Evolutionary conservation across 257 asterid species (phyloP), one percentile per base, ranked within the genome.

Genomic region (Rubia yunnanensis): DNA sequence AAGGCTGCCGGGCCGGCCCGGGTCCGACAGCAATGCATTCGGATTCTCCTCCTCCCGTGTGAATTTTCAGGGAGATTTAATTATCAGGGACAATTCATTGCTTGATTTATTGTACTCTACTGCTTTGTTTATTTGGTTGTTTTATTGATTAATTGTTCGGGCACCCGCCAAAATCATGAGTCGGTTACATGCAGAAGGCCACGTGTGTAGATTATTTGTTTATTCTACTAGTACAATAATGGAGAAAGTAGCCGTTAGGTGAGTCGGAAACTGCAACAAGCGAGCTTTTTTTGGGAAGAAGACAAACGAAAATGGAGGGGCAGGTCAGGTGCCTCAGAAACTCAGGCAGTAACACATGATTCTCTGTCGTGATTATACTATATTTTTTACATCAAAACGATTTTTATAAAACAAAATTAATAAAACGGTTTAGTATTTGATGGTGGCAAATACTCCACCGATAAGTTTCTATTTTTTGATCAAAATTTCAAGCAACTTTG

Each of bases 1-100:
- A 87, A 81, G 87, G 90, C 22, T 87, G 95, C 63, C 80, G 95
- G 24, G 67, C 77, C 28, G 88, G 90, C 64, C 88, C 89, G 0
- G 95, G 85, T 70, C 95, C 92, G 13, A 83, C 92, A 5, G 74
- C 89, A 0, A 81, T 83, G 2, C 82, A 85, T 66, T 81, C 87
- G 1, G 80, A 85, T 66, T 82, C 87, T 8, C 95, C 95, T 66
- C 81, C 87, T 8, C 95, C 95, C 2, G 27, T 70, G 28, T 81
- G 80, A 73, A 55, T 10, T 10, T 53, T 1, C 15, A 53, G 17
- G 1, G 22, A 22, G 27, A n/a, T 8, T 7, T 41, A 41, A n/a
- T 35, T 35, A 9, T 35, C 9, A 35, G 39, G 39, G 15, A 10
- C 50, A 44, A 44, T 3, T 13, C 34, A 60, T 34, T 35, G 59